Base-by-base conservation (phyloP, 83 land plant species). In the Isoetes engelmannii region DNA sequence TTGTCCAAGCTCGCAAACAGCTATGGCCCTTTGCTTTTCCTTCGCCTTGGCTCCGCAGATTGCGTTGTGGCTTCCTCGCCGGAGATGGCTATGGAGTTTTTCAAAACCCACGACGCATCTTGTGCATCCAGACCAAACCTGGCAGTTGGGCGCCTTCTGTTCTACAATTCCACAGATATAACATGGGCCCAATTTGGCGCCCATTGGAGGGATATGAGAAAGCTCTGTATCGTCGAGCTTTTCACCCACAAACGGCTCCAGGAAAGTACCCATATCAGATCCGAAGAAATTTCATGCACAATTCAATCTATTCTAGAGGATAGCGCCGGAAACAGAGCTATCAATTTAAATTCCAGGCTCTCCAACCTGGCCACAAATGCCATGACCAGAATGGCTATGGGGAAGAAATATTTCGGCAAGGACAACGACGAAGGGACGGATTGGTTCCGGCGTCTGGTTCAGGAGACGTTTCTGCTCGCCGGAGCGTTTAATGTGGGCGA, bases 171-270 rank as follows among this genome's bases (percentile, higher is more conserved):
- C 69, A 75, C 75, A 55, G 86, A 83, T 67, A 47, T 88, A 9
- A 88, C 84, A 45, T 83, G 81, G 65, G 84, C 82, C 17, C 85
- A 81, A 12, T 83, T 82, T 56, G 88, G 91, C 10, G 70, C 80
- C 7, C 65, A 82, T 67, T 87, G 91, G 91, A 76, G 88, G 9
- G 50, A 61, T 69, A 67, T 87, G 5, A 18, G 91, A 41, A 79
- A 77, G 73, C 68, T 87, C 42, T 77, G 82, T 57, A 9, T 70
- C 44, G 64, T 84, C 44, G 83, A 85, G 56, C 82, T 87, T 53
- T 87, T 87, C 74, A 80, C 84, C 51, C 68, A 47, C 78, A 81
- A 77, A 73, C 85, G 87, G 46, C 53, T 84, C 12, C 84, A 87
- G 55, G 82, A 78, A 42, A 70, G 74, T 70, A 70, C 77, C 8